phyloP scores from a whole-genome alignment of 2,329 filamentous ascomycete genomes.

The Hypomyces perniciosus region DNA sequence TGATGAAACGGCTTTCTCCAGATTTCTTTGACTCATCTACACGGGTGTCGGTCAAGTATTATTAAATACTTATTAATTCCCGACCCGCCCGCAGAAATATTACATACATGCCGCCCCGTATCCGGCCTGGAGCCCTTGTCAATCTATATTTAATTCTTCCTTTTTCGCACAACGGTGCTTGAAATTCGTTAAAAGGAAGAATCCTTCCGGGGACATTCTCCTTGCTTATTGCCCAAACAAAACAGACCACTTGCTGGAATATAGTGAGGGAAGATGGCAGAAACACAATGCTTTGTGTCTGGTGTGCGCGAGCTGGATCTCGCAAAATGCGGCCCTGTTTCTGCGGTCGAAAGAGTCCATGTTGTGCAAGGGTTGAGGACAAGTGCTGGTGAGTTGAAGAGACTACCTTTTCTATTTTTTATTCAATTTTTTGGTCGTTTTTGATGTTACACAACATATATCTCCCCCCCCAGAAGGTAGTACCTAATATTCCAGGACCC shows the following conservation, averaged over 20 bases:
- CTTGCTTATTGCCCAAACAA: not conserved
- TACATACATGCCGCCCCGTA: not conserved
- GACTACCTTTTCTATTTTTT: slow-evolving; percentile 10
- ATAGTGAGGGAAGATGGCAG: slow-evolving; percentile 7
- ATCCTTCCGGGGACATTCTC: too few relatives aligned
- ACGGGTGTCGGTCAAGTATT: not conserved
- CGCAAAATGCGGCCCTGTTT: slow-evolving; percentile 40
- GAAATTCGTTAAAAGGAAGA: not conserved
- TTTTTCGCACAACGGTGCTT: not conserved
- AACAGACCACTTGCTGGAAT: not conserved
- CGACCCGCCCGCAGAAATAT: not conserved
- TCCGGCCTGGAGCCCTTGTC: slow-evolving; percentile 3
- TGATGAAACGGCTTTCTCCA: not conserved
- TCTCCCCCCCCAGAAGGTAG: too few relatives aligned
- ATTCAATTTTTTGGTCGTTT: slow-evolving; percentile 4
- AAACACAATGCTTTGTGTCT: slow-evolving; percentile 9
- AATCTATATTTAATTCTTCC: not conserved
- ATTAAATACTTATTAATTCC: not conserved
- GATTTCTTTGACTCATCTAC: not conserved
- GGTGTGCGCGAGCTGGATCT: slow-evolving; percentile 45
- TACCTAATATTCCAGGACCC: too few relatives aligned
- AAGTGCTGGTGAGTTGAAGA: slow-evolving; percentile 48
- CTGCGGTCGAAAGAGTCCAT: slow-evolving; percentile 49
- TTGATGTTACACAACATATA: not conserved
- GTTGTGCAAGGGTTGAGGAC: slow-evolving; percentile 53